These are phyloP conservation scores for Sabuloglossum arenarium DNA, from an alignment of 495 filamentous ascomycete genomes.

Conservation along the genomic window DNA sequence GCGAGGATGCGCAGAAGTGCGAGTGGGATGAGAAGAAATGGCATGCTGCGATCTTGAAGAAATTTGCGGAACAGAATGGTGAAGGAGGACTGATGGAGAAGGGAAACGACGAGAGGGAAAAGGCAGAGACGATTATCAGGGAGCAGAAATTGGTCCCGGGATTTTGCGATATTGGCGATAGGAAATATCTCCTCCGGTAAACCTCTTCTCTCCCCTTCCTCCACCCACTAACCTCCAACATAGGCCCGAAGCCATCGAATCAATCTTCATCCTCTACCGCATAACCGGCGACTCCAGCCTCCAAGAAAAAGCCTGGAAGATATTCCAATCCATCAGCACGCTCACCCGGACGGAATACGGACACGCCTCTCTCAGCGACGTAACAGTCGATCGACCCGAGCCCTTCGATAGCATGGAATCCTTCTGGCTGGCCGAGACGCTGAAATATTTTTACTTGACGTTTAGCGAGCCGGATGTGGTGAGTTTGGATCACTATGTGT, in stretches of 20 bases:
- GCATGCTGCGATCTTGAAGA: slow-evolving; percentile 19
- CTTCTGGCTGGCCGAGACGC: slow-evolving; percentile 57
- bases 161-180: slow-evolving; percentile 34
- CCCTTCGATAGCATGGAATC: slow-evolving; percentile 34
- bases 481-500: slow-evolving; percentile 13
- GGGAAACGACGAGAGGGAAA: neutral
- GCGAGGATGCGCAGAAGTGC: slow-evolving; percentile 11
- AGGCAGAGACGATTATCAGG: slow-evolving; percentile 18
- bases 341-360: neutral
- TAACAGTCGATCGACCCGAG: slow-evolving; percentile 14
- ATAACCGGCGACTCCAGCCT: slow-evolving; percentile 31
- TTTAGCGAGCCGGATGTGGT: slow-evolving; percentile 51
- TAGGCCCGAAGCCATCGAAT: slow-evolving; percentile 42
- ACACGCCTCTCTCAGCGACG: slow-evolving; percentile 10
- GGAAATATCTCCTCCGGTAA: slow-evolving; percentile 45
- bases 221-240: slow-evolving; percentile 16
- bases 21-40: slow-evolving; percentile 33
- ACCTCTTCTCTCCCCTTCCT: slow-evolving; percentile 3
- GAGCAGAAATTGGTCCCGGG: slow-evolving; percentile 31
- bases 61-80: slow-evolving; percentile 8
- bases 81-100: slow-evolving; percentile 13
- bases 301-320: slow-evolving; percentile 38
- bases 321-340: slow-evolving; percentile 21
- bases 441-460: slow-evolving; percentile 88
- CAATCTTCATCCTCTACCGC: slow-evolving; percentile 35